Conservation (phyloP, 352 stramenopile species). For the Pythium coloratum region DNA sequence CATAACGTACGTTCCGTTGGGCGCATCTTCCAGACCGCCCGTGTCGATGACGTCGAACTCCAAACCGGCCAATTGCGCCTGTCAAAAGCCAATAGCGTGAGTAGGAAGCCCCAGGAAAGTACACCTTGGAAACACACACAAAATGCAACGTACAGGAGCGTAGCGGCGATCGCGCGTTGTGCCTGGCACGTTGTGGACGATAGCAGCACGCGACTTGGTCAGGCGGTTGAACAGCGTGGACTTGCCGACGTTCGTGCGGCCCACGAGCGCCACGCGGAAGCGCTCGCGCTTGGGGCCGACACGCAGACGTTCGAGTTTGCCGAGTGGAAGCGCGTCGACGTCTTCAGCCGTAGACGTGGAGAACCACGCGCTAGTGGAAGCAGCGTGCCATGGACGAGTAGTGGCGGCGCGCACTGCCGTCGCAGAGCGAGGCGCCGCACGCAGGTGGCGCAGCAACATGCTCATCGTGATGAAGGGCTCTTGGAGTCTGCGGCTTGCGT, state of each 20-base stretch:
- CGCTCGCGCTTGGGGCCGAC: constrained; percentile 41
- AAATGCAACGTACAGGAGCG: constrained; percentile 31
- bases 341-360: constrained; percentile 14
- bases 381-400: constrained; percentile 17
- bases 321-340: constrained; percentile 18
- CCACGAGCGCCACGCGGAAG: constrained; percentile 79
- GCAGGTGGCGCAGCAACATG: constrained; percentile 45
- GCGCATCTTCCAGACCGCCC: constrained; percentile 72
- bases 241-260: constrained; percentile 83
- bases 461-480: constrained; percentile 1
- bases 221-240: constrained; percentile 86
- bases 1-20: constrained; percentile 42
- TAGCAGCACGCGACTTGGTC: constrained; percentile 71
- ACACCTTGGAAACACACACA: too few species aligned
- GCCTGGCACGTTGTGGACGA: constrained; percentile 83
- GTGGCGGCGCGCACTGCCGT: constrained; percentile 4
- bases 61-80: constrained; percentile 57
- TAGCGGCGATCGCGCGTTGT: constrained; percentile 81
- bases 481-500: neutral
- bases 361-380: neutral
- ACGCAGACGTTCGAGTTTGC: constrained; percentile 39
- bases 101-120: too few species aligned
- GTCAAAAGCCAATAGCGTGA: neutral
- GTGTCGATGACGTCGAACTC: constrained; percentile 87
- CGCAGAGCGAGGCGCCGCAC: constrained; percentile 23